Percentiles rank a stretch among this genome's conserved stretches.
Conservation (phyloP, 2,329 filamentous ascomycete genomes). For the Knoxdaviesia capensis region DNA sequence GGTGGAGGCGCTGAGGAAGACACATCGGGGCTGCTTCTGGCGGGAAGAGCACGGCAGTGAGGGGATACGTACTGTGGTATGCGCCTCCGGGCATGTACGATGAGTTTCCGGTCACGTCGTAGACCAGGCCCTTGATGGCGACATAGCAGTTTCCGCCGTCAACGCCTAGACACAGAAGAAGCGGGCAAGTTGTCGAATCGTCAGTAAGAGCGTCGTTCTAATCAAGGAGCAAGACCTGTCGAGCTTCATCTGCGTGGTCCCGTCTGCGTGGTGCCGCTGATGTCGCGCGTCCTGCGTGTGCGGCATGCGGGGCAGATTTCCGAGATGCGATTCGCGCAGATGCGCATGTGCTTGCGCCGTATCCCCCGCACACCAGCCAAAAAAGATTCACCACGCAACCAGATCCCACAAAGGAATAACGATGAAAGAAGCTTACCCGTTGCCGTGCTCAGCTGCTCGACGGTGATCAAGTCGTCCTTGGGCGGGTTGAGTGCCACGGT, state of each 20-base stretch:
- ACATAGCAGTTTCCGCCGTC: constrained; percentile 47
- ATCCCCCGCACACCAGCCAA: too few relatives aligned
- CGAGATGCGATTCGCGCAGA: too few relatives aligned
- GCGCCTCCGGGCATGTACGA: constrained; percentile 65
- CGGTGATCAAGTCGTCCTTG: constrained; percentile 71
- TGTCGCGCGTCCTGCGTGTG: too few relatives aligned
- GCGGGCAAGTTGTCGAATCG: neutral
- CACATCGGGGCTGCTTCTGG: neutral
- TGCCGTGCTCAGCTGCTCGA: constrained; percentile 59
- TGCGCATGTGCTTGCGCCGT: too few relatives aligned
- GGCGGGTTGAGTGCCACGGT: constrained; percentile 61
- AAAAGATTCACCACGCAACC: too few relatives aligned
- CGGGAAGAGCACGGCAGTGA: neutral
- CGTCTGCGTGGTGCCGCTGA: too few relatives aligned
- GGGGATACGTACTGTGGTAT: constrained; percentile 51
- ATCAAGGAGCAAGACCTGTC: too few relatives aligned
- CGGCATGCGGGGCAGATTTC: too few relatives aligned
- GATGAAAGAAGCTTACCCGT: constrained; percentile 41
- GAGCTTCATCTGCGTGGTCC: too few relatives aligned
- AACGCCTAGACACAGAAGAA: constrained; percentile 25
- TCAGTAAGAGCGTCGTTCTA: too few relatives aligned
- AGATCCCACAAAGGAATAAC: neutral
- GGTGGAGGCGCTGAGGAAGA: neutral
- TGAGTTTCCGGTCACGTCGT: constrained; percentile 81
- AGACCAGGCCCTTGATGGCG: constrained; percentile 69